Evolutionary conservation across 2,329 filamentous ascomycete genomes (phyloP), one percentile per base, ranked within the genome.

Genomic region (Stachybotrys chartarum): DNA sequence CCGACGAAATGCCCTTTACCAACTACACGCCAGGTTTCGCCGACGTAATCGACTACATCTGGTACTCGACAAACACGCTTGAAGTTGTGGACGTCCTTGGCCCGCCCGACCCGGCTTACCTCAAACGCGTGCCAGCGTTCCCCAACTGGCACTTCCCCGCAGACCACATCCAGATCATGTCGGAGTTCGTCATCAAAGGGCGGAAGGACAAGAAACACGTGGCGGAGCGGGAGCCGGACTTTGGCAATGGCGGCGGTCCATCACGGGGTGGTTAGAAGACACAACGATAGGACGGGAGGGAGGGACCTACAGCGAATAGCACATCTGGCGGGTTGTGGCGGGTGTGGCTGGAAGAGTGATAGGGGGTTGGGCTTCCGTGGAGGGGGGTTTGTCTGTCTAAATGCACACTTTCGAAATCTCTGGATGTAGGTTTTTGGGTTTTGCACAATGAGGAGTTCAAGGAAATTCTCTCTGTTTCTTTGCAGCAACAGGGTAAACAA

Each of bases 21-120:
- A 99, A 99, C 73, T 99, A 97, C 73, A 95, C 91, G 14, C 92
- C 94, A 1, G 85, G 85, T n/a, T 99, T 97, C 74, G 83, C 84
- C 53, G 92, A 91, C 59, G 90, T 95, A 56, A 88, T 99, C 62
- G 94, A 99, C 70, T 97, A 97, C 72, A 91, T 99, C 65, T 97
- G 92, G 91, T 99, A 96, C 73, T 92, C 91, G 55, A 93, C 91
- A 56, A 96, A 94, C 71, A 85, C 88, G 24, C 78, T 97, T 49
- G 89, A 94, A 67, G 88, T 95, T 30, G 86, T 90, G 17, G 88
- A 88, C 54, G 73, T 97, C 54, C 84, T 97, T 5, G 92, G 92
- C 32, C 88, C 93, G 48, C 90, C 95, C 3, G 92, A 97, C 69
- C 83, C 86, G 60, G 83, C 90, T 31, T 94, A 96, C 69, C 83